Conservation (phyloP, 2,329 filamentous ascomycete species). For the Calonectria leucothoes region DNA sequence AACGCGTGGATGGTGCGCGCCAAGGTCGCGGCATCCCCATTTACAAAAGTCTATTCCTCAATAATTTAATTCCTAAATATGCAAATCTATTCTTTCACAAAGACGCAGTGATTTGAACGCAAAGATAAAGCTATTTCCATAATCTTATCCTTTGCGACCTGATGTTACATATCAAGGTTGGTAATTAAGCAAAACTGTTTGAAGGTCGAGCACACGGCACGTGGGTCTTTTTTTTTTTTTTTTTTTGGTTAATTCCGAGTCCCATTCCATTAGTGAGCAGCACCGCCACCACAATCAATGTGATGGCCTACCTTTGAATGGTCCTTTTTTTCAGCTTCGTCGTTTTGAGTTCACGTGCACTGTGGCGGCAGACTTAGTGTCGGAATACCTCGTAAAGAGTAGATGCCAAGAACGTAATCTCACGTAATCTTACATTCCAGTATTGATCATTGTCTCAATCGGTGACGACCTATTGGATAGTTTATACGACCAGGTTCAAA, state of each 20-base stretch:
- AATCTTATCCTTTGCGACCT: not conserved
- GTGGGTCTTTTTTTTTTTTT: too few species aligned
- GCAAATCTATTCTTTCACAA: not conserved
- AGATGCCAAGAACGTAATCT: not conserved
- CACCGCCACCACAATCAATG: too few species aligned
- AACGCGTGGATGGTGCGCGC: not conserved
- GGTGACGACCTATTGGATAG: not conserved
- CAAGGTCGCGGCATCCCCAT: not conserved
- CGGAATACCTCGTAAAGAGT: too few species aligned
- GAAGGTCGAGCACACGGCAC: too few species aligned
- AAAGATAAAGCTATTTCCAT: not conserved
- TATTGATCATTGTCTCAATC: not conserved
- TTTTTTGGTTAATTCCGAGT: too few species aligned
- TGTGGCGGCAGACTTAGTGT: too few species aligned
- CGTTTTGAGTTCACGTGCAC: too few species aligned
- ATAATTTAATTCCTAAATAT: not conserved
- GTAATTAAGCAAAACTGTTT: too few species aligned
- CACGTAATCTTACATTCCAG: not conserved
- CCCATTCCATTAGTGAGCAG: too few species aligned
- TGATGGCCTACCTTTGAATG: too few species aligned
- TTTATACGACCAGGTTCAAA: not conserved
- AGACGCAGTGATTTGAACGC: not conserved
- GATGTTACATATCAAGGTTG: not conserved
- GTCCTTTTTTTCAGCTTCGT: too few species aligned
- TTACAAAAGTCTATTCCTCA: not conserved